These are phyloP conservation scores for Cryphonectria carpinicola DNA, from an alignment of 2,329 filamentous ascomycete species.

Conservation along the genomic window DNA sequence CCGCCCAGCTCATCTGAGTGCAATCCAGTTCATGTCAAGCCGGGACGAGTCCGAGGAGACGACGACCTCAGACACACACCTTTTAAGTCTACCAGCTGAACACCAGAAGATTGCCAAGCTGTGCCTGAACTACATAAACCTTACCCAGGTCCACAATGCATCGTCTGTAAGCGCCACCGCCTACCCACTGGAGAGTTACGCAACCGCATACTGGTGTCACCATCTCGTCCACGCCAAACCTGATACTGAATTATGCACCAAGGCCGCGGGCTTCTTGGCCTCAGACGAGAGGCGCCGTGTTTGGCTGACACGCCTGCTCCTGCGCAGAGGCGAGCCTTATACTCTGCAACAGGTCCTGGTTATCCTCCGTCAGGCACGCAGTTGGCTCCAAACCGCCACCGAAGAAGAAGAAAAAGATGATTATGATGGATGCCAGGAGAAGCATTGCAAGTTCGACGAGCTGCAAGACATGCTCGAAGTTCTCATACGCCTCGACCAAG, in stretches of 20 bases:
- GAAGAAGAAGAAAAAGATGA: background rate
- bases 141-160: background rate
- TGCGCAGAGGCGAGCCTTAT: background rate
- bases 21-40: background rate
- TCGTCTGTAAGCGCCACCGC: background rate
- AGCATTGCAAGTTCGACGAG: background rate
- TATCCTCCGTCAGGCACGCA: background rate
- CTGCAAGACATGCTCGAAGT: slow-evolving; percentile 8
- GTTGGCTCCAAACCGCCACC: background rate
- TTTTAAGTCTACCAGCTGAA: background rate
- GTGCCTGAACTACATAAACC: background rate
- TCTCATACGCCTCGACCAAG: slow-evolving; percentile 1
- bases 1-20: background rate
- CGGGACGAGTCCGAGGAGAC: background rate
- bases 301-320: background rate
- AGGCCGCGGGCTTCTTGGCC: background rate
- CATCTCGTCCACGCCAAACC: slow-evolving; percentile 1
- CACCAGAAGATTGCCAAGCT: background rate
- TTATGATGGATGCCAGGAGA: background rate
- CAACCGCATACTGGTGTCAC: slow-evolving; percentile 1
- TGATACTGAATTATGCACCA: background rate
- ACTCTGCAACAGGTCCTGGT: background rate
- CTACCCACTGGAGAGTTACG: background rate
- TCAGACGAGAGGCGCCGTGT: background rate
- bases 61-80: background rate